These are phyloP conservation scores for Trichopus zeylanicus DNA, from an alignment of 116 monocot species.

Conservation along the genomic window DNA sequence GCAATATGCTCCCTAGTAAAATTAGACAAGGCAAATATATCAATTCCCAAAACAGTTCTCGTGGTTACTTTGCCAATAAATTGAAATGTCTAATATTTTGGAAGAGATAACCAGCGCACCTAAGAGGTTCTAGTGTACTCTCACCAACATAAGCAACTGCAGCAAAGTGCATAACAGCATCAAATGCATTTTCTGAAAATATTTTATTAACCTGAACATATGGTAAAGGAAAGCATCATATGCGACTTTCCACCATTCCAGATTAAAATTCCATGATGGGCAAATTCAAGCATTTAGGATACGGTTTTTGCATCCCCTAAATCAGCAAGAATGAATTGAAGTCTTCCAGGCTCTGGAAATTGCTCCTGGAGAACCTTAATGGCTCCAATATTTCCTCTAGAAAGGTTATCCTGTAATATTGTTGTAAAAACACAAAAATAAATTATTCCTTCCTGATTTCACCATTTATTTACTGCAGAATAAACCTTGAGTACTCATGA, in stretches of 20 bases:
- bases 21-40: no score
- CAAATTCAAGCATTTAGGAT: conserved; percentile 34
- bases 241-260: not conserved
- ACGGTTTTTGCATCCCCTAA: conserved; percentile 87
- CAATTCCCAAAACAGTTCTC: no score
- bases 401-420: conserved; percentile 93
- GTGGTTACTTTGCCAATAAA: no score
- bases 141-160: conserved; percentile 98
- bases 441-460: no score
- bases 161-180: conserved; percentile 99
- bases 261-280: not conserved
- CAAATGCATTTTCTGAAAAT: conserved; percentile 93
- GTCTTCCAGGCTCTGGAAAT: conserved; percentile 78
- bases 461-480: no score
- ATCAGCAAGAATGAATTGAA: conserved; percentile 91
- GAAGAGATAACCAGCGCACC: no score
- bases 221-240: conserved; percentile 30
- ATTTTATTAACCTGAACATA: conserved; percentile 57
- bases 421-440: no score
- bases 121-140: conserved; percentile 91
- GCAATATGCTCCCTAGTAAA: no score
- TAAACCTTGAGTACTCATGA: no score
- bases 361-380: conserved; percentile 68
- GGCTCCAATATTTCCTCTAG: conserved; percentile 90
- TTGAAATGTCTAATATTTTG: no score